Percentiles rank a stretch among this genome's conserved stretches.
Evolutionary conservation across 2,329 filamentous ascomycete species (phyloP).

Genomic region (Clarireedia hainanense): DNA sequence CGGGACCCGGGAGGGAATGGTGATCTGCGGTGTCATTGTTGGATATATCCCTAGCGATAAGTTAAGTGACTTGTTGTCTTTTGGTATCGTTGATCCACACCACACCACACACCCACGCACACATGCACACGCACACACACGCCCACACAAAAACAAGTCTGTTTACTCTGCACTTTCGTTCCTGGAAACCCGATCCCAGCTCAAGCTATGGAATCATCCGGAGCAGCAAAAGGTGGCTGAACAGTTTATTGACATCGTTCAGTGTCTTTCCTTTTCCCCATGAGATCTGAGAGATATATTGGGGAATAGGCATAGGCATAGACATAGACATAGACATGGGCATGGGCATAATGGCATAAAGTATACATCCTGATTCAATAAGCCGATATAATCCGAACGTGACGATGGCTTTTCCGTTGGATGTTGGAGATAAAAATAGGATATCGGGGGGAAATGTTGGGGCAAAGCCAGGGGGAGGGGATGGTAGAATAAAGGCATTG

Average conservation of each 20-base stretch:
- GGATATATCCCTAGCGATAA: slow-evolving; percentile 1
- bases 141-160: neutral
- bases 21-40: slow-evolving; percentile 7
- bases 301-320: neutral
- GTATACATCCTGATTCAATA: neutral
- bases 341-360: neutral
- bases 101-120: neutral
- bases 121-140: neutral
- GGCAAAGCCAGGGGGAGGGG: neutral
- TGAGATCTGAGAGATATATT: neutral
- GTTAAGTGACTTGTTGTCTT: neutral
- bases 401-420: neutral
- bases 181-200: neutral
- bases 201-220: neutral
- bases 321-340: neutral
- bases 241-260: neutral
- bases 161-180: neutral
- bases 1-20: slow-evolving; percentile 3
- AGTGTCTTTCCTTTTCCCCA: neutral
- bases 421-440: neutral
- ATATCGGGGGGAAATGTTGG: neutral
- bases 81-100: neutral
- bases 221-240: neutral
- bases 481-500: neutral
- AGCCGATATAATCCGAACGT: neutral